These are phyloP conservation scores for Sphagnum magellanicum DNA, from an alignment of 228 moss, liverwort and hornwort species.

Conservation along the genomic window DNA sequence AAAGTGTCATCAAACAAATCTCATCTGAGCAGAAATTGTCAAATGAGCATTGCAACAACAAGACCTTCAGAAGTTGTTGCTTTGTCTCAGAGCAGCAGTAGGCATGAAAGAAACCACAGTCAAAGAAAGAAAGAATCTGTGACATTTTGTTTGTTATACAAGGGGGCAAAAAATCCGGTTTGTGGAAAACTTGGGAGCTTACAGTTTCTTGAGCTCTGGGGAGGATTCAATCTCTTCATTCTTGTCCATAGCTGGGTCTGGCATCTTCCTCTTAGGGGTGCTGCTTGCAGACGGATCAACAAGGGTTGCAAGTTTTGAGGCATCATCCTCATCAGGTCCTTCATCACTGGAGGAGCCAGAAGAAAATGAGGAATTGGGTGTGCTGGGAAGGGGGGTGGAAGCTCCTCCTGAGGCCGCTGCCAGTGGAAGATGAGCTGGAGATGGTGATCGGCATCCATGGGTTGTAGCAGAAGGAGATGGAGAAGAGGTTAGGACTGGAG, in stretches of 20 bases:
- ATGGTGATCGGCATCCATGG: background rate
- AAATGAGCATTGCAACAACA: too few relatives aligned
- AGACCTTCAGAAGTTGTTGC: too few relatives aligned
- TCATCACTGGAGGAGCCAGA: background rate
- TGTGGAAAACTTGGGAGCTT: slow-evolving; percentile 3
- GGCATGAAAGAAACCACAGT: too few relatives aligned
- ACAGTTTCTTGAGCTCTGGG: slow-evolving; percentile 40
- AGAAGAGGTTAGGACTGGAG: background rate
- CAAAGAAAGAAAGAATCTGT: too few relatives aligned
- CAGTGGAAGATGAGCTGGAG: background rate
- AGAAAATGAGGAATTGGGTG: background rate
- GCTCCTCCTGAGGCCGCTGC: background rate
- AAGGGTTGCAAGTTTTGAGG: slow-evolving; percentile 1
- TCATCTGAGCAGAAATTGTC: too few relatives aligned
- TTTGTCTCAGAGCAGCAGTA: too few relatives aligned
- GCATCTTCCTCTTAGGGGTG: slow-evolving; percentile 39
- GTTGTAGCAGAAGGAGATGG: background rate
- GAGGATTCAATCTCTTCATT: slow-evolving; percentile 40
- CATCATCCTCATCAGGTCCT: background rate
- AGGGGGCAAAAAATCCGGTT: too few relatives aligned
- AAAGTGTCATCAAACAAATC: too few relatives aligned
- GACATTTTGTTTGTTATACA: too few relatives aligned
- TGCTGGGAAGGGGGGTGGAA: background rate
- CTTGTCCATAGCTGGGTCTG: slow-evolving; percentile 41
- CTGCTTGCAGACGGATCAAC: slow-evolving; percentile 12